Evolutionary conservation across 2,329 filamentous ascomycete genomes (phyloP).

Genomic region (Aspergillus spinulosporus): DNA sequence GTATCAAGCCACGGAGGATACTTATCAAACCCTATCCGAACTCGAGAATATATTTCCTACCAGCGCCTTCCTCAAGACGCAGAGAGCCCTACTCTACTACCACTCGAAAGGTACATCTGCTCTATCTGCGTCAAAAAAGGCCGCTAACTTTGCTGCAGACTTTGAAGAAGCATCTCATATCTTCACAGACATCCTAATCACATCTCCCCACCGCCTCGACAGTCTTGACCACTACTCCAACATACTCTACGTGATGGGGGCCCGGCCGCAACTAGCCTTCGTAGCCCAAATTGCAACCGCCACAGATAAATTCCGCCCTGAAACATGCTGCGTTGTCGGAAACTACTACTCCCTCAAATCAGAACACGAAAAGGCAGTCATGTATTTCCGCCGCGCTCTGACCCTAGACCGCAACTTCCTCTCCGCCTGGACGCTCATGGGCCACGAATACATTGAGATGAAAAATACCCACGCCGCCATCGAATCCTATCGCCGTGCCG

Average conservation of each 20-base stretch:
- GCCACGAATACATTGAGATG: constrained; percentile 96
- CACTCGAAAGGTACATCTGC: constrained; percentile 67
- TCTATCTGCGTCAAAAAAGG: neutral
- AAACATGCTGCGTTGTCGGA: constrained; percentile 94
- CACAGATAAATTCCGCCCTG: constrained; percentile 92
- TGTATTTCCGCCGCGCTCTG: constrained; percentile 92
- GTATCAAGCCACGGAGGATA: constrained; percentile 76
- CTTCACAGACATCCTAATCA: constrained; percentile 67
- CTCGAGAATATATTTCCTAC: constrained; percentile 81
- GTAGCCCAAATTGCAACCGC: constrained; percentile 86
- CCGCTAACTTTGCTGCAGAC: constrained; percentile 41
- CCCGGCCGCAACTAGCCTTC: constrained; percentile 86
- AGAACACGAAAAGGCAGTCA: constrained; percentile 94
- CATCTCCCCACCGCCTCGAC: constrained; percentile 71
- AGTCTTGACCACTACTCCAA: constrained; percentile 95
- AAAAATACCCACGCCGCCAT: constrained; percentile 99
- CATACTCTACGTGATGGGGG: constrained; percentile 89
- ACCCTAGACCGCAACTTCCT: constrained; percentile 87
- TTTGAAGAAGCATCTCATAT: constrained; percentile 64
- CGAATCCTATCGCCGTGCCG: constrained; percentile 90
- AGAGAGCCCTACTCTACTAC: constrained; percentile 83
- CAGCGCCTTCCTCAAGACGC: constrained; percentile 86
- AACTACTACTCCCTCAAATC: constrained; percentile 96
- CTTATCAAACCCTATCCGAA: constrained; percentile 73
- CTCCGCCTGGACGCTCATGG: constrained; percentile 97